Conservation (phyloP, 768 basidiomycete genomes). For the Chlorophyllum brunneum region DNA sequence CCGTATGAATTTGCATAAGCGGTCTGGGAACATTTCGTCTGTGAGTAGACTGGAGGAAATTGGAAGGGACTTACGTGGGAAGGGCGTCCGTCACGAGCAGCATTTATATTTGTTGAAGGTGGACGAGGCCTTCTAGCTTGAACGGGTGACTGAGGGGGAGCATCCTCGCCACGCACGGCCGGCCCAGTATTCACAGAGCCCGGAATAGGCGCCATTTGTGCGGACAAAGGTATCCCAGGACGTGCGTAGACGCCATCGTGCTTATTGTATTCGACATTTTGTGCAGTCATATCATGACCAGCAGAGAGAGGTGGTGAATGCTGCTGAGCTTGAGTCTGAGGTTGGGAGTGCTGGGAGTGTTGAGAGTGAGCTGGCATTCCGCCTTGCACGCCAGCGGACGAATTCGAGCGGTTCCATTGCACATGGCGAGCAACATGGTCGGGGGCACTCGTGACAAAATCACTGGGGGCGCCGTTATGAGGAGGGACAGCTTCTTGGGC, state of each 20-base stretch:
- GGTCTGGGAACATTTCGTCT: constrained; percentile 1
- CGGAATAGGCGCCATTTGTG: constrained; percentile 36
- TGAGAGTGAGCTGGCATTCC: constrained; percentile 22
- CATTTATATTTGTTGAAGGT: constrained; percentile 28
- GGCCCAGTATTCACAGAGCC: constrained; percentile 31
- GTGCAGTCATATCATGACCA: constrained; percentile 31
- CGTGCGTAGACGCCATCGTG: constrained; percentile 47
- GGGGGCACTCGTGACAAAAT: constrained; percentile 25
- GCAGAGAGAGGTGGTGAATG: constrained; percentile 46
- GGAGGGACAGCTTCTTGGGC: constrained; percentile 23
- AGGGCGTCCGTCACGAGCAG: constrained; percentile 43
- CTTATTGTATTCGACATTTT: constrained; percentile 41
- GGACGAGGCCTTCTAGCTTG: constrained; percentile 43
- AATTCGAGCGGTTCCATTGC: constrained; percentile 28
- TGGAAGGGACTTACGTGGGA: constrained; percentile 41
- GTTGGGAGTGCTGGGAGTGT: constrained; percentile 29
- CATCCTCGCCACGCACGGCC: constrained; percentile 32
- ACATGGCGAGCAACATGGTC: constrained; percentile 31
- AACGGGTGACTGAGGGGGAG: constrained; percentile 29
- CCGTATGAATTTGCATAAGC: constrained; percentile 35
- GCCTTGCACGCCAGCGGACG: constrained; percentile 13
- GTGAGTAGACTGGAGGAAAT: neutral
- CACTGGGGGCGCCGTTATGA: constrained; percentile 14
- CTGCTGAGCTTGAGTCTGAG: constrained; percentile 27
- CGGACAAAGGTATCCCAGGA: constrained; percentile 43